Conservation (phyloP, 495 filamentous ascomycete species). For the Penicillium argentinense region DNA sequence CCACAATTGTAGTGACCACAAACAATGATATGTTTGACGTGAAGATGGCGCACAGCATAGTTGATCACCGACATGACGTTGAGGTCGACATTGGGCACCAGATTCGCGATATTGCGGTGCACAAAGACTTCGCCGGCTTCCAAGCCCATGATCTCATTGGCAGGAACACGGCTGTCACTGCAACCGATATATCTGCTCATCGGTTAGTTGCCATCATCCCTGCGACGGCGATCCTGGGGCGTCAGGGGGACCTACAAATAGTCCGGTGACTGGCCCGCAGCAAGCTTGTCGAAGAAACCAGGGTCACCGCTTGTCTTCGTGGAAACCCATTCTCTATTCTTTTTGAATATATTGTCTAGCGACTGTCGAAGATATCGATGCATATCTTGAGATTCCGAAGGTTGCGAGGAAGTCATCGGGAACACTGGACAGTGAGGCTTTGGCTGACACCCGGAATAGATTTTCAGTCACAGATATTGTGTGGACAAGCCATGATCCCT, state of each 20-base stretch:
- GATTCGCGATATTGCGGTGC: slow-evolving; percentile 91
- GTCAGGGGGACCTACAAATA: slow-evolving; percentile 61
- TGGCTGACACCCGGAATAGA: too few relatives aligned
- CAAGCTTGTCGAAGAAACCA: slow-evolving; percentile 65
- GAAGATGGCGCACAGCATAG: slow-evolving; percentile 70
- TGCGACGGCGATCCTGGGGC: background rate
- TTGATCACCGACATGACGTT: slow-evolving; percentile 72
- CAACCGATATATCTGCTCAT: slow-evolving; percentile 66
- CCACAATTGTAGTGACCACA: slow-evolving; percentile 83
- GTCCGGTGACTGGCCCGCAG: slow-evolving; percentile 64
- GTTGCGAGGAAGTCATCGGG: too few relatives aligned
- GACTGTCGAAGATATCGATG: slow-evolving; percentile 7
- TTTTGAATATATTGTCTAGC: slow-evolving; percentile 31
- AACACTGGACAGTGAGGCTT: too few relatives aligned
- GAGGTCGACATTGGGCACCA: slow-evolving; percentile 72
- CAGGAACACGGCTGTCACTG: slow-evolving; percentile 79
- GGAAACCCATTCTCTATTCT: slow-evolving; percentile 66
- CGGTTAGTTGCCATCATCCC: background rate
- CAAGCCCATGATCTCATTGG: slow-evolving; percentile 76
- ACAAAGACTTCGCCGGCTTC: slow-evolving; percentile 86
- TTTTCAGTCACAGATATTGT: too few relatives aligned
- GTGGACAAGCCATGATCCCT: too few relatives aligned
- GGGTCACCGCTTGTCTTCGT: slow-evolving; percentile 62
- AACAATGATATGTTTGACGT: slow-evolving; percentile 78
- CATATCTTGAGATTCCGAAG: background rate